These are phyloP conservation scores for Phytophthora megakarya DNA, from an alignment of 352 stramenopile species.

Conservation along the genomic window DNA sequence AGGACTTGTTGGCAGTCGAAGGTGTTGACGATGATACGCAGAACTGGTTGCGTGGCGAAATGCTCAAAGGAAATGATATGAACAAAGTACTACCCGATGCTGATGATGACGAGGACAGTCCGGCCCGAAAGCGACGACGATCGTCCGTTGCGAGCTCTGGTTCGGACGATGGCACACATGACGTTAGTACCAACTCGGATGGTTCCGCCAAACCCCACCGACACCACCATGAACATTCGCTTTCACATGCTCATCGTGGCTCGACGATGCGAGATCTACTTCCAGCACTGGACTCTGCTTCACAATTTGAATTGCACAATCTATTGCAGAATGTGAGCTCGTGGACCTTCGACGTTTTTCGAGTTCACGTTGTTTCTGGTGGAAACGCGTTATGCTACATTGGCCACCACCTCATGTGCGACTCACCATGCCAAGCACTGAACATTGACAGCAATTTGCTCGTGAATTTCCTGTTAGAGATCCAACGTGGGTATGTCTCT, in stretches of 20 bases:
- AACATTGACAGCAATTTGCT: conserved; percentile 67
- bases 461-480: conserved; percentile 80
- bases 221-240: conserved; percentile 26
- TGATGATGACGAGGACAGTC: conserved; percentile 34
- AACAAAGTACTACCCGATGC: conserved; percentile 62
- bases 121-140: conserved; percentile 20
- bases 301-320: conserved; percentile 75
- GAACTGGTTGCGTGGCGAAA: conserved; percentile 82
- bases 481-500: conserved; percentile 80
- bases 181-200: conserved; percentile 16
- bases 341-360: conserved; percentile 85
- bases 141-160: conserved; percentile 29
- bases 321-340: conserved; percentile 54
- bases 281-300: conserved; percentile 56
- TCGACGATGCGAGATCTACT: conserved; percentile 73
- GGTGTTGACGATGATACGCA: conserved; percentile 83
- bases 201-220: conserved; percentile 13
- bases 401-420: conserved; percentile 77
- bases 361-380: conserved; percentile 64
- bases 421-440: conserved; percentile 59
- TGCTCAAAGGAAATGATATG: conserved; percentile 74
- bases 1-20: conserved; percentile 66
- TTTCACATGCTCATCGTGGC: conserved; percentile 34
- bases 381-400: conserved; percentile 80
- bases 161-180: conserved; percentile 24